Percentiles rank a stretch among this genome's conserved stretches.
phyloP scores from a whole-genome alignment of 441 rosid species.

The Breynia disticha region DNA sequence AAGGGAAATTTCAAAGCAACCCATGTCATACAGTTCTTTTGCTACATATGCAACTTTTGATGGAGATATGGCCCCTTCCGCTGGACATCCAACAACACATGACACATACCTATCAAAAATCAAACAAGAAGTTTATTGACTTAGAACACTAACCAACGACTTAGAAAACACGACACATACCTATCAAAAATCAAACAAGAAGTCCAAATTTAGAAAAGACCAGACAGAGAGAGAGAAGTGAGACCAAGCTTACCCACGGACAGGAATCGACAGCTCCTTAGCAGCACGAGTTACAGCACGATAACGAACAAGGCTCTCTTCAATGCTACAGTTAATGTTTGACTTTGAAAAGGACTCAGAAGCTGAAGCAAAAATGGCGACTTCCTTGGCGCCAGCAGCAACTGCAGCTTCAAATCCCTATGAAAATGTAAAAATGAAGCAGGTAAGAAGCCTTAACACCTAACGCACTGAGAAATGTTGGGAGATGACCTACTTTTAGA shows the following conservation, averaged over 20 bases:
- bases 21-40: slow-evolving; percentile 80
- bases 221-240: slow-evolving; percentile 1
- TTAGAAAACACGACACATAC: slow-evolving; percentile 86
- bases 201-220: no score
- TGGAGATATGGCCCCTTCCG: slow-evolving; percentile 69
- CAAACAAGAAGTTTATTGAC: neutral
- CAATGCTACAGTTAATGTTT: slow-evolving; percentile 85
- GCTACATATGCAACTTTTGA: slow-evolving; percentile 85
- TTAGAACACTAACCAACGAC: no score
- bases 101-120: slow-evolving; percentile 66
- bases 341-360: slow-evolving; percentile 92
- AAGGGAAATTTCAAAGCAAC: slow-evolving; percentile 93
- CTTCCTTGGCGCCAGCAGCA: slow-evolving; percentile 95
- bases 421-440: slow-evolving; percentile 15
- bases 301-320: slow-evolving; percentile 85
- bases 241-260: slow-evolving; percentile 66
- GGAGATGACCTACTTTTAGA: slow-evolving; percentile 50
- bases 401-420: slow-evolving; percentile 96
- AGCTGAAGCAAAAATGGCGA: slow-evolving; percentile 96
- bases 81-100: slow-evolving; percentile 90
- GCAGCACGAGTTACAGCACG: slow-evolving; percentile 71
- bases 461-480: slow-evolving; percentile 6
- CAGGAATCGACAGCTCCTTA: slow-evolving; percentile 60
- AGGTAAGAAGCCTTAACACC: slow-evolving; percentile 18
- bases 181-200: slow-evolving; percentile 20